phyloP scores from a whole-genome alignment of 768 basidiomycete genomes.

The Rhizopogon vinicolor region DNA sequence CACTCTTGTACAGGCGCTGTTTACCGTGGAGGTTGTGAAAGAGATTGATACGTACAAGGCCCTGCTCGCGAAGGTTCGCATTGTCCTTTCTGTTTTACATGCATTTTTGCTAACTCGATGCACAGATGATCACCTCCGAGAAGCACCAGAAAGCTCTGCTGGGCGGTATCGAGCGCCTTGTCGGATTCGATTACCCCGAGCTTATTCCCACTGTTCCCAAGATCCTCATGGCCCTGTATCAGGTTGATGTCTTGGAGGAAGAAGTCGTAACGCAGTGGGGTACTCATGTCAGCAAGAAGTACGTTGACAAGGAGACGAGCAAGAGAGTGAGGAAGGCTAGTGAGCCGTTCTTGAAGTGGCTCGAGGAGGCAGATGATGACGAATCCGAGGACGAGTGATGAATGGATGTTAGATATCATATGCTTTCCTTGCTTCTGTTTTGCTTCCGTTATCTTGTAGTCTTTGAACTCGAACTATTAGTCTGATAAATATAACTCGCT shows the following conservation, averaged over 20 bases:
- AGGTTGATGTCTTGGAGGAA: constrained; percentile 89
- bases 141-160: constrained; percentile 94
- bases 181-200: constrained; percentile 72
- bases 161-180: constrained; percentile 87
- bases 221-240: constrained; percentile 92
- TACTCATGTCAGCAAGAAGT: constrained; percentile 95
- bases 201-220: constrained; percentile 75
- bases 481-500: too few relatives aligned
- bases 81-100: not conserved
- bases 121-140: constrained; percentile 83
- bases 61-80: constrained; percentile 70
- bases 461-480: not conserved
- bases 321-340: constrained; percentile 96
- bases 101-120: constrained; percentile 3
- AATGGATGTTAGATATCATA: not conserved
- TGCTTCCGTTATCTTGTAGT: not conserved
- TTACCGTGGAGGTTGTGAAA: constrained; percentile 63
- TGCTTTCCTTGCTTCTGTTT: not conserved
- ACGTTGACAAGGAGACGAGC: constrained; percentile 89
- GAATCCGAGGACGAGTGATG: constrained; percentile 39
- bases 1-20: constrained; percentile 80
- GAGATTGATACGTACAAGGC: constrained; percentile 65
- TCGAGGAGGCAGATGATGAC: constrained; percentile 84
- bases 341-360: constrained; percentile 96
- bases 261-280: constrained; percentile 90